Evolutionary conservation across 257 asterid species (phyloP), one percentile per base, ranked within the genome.

Genomic region (Oldenlandia corymbosa): DNA sequence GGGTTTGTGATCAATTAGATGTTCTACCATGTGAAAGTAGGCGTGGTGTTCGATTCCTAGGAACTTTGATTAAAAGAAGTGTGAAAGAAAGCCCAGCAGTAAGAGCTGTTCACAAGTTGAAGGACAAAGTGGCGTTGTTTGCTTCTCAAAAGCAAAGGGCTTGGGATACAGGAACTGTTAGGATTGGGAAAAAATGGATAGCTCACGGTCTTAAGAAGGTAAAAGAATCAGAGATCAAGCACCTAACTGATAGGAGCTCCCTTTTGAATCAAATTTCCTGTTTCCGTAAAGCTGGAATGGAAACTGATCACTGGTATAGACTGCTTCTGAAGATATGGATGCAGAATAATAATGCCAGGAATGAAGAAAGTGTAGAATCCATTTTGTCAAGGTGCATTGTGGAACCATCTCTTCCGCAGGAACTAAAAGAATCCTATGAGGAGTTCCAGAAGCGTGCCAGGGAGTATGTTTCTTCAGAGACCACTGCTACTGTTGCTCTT

Each of bases 231-330:
- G 99, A 92, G 79, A 92, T 89, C 65, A 74, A 87, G 75, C 94
- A 85, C 39, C 78, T 87, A 53, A 80, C 81, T 26, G 91, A 85
- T 58, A 64, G 23, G 9, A 74, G 37, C 80, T 81, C 99, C 21
- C 59, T 78, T 73, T 72, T 92, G 74, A 80, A 71, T 65, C 83
- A 68, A 72, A 71, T 92, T 55, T 81, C 96, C 32, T 26, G 72
- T 48, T 78, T 73, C 63, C 93, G 97, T 45, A 92, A 85, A 73
- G 59, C 89, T 52, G 97, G 97, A 60, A 89, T 88, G 95, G 75
- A 76, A 83, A 91, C 99, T 12, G 99, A 92, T 66, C 97, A 89
- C 75, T 89, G 97, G 97, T 89, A 82, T 78, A 89, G 84, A 78
- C 60, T 69, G 68, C 66, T 92, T 32, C 79, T 92, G 53, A 87